Evolutionary conservation across 2,329 filamentous ascomycete species (phyloP), one percentile per base, ranked within the genome.

Genomic region (Xylaria sp.): DNA sequence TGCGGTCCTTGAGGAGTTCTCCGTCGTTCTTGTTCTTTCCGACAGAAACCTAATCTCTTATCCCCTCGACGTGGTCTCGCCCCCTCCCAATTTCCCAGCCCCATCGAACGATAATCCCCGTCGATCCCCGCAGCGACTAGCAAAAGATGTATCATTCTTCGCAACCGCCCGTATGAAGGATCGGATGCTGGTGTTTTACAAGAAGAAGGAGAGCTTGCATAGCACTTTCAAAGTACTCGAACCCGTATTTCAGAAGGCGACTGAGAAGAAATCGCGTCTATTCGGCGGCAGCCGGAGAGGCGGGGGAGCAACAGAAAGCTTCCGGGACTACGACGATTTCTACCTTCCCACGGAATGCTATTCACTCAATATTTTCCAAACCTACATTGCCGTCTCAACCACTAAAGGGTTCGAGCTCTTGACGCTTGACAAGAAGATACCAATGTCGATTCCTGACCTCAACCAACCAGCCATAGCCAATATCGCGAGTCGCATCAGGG

Each of bases 301-400:
- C 8, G 80, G 63, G 18, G 91, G 91, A 18, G 86, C 84, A 55
- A 97, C 93, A 0, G 94, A 99, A 65, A 93, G 93, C 65, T 99
- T 97, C 85, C 89, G 94, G 59, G 94, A 99, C 69, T 99, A 92
- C 71, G 94, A 99, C 75, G 94, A 97, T 64, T 99, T 99, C 74
- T 99, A 97, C 75, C 92, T 99, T 63, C 94, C 94, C 0, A 88
- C 90, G 2, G 95, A 99, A 70, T 97, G 92, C 72, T 96, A 89
- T 72, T 91, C 90, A 44, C 89, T 99, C 69, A 97, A 97, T 72
- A 84, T 99, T 48, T 99, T 97, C 83, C 91, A 97, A 71, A 91
- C 89, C 0, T 95, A 92, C 57, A 89, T 99, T 48, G 91, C 94
- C 8, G 91, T 99, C 44, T 88, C 91, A 18, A 97, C 93, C 0